phyloP scores from a whole-genome alignment of 306 rosid genomes.

The Psophocarpus tetragonolobus region DNA sequence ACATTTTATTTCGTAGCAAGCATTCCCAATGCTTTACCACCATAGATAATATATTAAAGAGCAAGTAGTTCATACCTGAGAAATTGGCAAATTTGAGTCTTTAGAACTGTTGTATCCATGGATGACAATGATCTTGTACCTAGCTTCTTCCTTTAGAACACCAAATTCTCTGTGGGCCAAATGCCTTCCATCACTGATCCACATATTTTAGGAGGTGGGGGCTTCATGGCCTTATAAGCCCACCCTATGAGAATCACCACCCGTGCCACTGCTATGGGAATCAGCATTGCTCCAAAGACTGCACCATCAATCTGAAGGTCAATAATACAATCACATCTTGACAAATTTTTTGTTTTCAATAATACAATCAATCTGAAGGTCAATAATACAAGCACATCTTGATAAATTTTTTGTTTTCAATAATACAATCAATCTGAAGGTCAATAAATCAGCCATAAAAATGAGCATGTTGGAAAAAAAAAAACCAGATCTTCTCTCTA shows the following conservation, averaged over 20 bases:
- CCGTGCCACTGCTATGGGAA: conserved; percentile 50
- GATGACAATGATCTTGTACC: conserved; percentile 59
- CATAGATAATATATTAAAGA: background rate
- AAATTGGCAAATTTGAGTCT: conserved; percentile 47
- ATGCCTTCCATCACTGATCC: conserved; percentile 73
- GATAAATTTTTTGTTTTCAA: background rate
- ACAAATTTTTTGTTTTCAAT: background rate
- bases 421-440: background rate
- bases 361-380: background rate
- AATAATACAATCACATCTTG: too few species aligned
- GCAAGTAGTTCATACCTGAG: conserved; percentile 52
- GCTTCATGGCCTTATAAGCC: conserved; percentile 57
- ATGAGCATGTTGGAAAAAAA: too few species aligned
- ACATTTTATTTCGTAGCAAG: background rate
- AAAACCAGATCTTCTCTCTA: too few species aligned
- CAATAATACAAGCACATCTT: too few species aligned
- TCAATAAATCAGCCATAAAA: too few species aligned
- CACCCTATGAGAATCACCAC: conserved; percentile 58
- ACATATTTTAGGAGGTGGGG: conserved; percentile 64
- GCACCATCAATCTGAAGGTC: background rate
- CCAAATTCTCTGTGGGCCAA: conserved; percentile 80
- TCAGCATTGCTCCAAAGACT: conserved; percentile 56
- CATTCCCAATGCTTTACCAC: background rate
- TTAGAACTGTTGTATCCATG: conserved; percentile 71
- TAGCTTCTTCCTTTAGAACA: conserved; percentile 66